Conservation (phyloP, 106 monocot genomes). For the Vanilla planifolia region DNA sequence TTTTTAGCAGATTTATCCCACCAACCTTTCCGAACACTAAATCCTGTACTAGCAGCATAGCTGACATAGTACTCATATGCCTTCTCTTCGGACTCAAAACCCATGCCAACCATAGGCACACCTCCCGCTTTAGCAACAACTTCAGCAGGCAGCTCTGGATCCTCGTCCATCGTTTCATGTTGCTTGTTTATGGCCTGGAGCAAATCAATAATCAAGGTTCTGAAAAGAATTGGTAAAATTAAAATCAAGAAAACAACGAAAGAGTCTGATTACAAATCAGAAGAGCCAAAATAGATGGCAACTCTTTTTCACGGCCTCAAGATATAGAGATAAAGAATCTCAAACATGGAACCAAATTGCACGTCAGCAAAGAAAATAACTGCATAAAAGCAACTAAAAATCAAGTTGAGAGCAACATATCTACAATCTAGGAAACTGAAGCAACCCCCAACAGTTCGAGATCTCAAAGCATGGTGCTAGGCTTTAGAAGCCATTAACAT, state of each 20-base stretch:
- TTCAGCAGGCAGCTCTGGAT: slow-evolving; percentile 19
- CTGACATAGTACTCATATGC: slow-evolving; percentile 36
- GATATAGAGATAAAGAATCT: too few species aligned
- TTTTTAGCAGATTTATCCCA: slow-evolving; percentile 19
- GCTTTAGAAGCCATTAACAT: too few species aligned
- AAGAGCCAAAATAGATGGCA: too few species aligned
- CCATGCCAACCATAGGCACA: slow-evolving; percentile 42
- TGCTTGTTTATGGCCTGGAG: slow-evolving; percentile 21
- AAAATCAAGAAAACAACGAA: not conserved
- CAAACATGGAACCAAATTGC: too few species aligned
- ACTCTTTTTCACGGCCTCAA: too few species aligned
- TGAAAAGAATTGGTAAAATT: not conserved
- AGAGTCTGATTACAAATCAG: not conserved
- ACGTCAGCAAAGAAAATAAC: too few species aligned
- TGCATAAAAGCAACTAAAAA: too few species aligned
- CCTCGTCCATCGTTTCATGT: slow-evolving; percentile 37
- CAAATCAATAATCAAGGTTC: not conserved
- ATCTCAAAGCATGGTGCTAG: too few species aligned
- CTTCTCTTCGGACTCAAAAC: slow-evolving; percentile 48
- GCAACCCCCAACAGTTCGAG: too few species aligned
- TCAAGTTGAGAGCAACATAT: too few species aligned
- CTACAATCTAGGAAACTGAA: too few species aligned
- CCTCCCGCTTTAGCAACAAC: slow-evolving; percentile 5
- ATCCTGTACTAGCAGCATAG: slow-evolving; percentile 35
- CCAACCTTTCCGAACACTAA: slow-evolving; percentile 37